Percentiles rank a stretch among this genome's conserved stretches.
Conservation (phyloP, 805 yeast species). For the Ogataea siamensis region DNA sequence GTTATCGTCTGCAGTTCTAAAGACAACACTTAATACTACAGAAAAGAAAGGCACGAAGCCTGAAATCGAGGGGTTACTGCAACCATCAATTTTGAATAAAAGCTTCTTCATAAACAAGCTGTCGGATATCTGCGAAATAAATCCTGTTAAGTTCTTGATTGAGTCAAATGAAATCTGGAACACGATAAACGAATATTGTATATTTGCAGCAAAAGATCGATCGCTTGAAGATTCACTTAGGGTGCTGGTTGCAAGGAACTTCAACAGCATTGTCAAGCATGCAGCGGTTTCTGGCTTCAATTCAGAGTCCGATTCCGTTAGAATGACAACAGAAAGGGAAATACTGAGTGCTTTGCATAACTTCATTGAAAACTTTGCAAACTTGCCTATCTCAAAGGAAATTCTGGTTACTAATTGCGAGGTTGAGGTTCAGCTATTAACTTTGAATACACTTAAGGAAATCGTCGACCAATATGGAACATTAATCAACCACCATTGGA, state of each 20-base stretch:
- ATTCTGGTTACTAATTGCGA: constrained; percentile 53
- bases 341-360: constrained; percentile 48
- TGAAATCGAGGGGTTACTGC: constrained; percentile 18
- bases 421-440: constrained; percentile 61
- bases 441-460: constrained; percentile 62
- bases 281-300: constrained; percentile 43
- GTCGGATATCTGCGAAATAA: constrained; percentile 49
- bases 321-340: constrained; percentile 41
- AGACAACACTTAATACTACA: constrained; percentile 5
- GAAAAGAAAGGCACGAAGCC: constrained; percentile 22
- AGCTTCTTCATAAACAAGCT: constrained; percentile 54
- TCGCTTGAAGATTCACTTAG: constrained; percentile 43
- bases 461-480: constrained; percentile 79
- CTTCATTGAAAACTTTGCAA: constrained; percentile 43
- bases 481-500: constrained; percentile 61
- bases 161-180: constrained; percentile 47
- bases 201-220: constrained; percentile 45
- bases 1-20: constrained; percentile 37
- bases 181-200: constrained; percentile 44
- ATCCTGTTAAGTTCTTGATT: constrained; percentile 50
- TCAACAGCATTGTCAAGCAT: constrained; percentile 48
- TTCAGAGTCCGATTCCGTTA: constrained; percentile 11
- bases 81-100: constrained; percentile 53
- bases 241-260: constrained; percentile 46
- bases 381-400: constrained; percentile 39